Percentiles rank a stretch among this genome's conserved stretches.
These are phyloP conservation scores for Fusarium brachygibbosum DNA, from an alignment of 2,329 filamentous ascomycete species.

Conservation along the genomic window DNA sequence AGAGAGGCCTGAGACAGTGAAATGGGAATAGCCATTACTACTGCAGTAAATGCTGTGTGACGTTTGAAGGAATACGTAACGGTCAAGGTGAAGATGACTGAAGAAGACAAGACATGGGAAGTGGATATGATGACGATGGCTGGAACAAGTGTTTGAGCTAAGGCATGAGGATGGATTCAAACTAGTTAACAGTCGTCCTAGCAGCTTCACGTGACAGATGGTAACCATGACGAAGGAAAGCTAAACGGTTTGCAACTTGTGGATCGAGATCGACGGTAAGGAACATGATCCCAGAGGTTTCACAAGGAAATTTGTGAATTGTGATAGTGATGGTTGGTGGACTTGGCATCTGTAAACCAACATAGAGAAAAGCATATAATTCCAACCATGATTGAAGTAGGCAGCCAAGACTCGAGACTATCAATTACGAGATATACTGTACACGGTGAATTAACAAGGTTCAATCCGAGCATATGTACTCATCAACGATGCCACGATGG, in stretches of 20 bases:
- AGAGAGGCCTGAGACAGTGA: slow-evolving; percentile 35
- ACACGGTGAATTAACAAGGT: background rate
- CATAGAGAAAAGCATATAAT: background rate
- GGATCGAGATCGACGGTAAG: slow-evolving; percentile 10
- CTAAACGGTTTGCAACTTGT: background rate
- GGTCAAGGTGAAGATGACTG: background rate
- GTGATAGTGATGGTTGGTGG: no score
- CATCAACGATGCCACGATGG: background rate
- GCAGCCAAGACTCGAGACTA: background rate
- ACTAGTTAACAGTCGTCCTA: background rate
- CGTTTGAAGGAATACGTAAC: background rate
- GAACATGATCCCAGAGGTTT: background rate
- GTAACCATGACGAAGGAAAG: background rate
- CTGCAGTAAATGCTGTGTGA: background rate
- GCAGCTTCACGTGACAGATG: slow-evolving; percentile 4
- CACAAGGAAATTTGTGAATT: background rate
- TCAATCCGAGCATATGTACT: background rate
- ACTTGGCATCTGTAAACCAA: background rate
- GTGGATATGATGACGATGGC: slow-evolving; percentile 10
- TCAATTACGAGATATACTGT: background rate
- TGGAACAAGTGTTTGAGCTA: background rate
- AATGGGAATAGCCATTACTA: slow-evolving; percentile 18
- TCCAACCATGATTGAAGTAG: background rate
- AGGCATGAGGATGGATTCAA: background rate
- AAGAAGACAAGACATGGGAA: background rate